Percentiles rank a stretch among this genome's conserved stretches.
Evolutionary conservation across 495 filamentous ascomycete species (phyloP).

Genomic region (Daldinia caldariorum): DNA sequence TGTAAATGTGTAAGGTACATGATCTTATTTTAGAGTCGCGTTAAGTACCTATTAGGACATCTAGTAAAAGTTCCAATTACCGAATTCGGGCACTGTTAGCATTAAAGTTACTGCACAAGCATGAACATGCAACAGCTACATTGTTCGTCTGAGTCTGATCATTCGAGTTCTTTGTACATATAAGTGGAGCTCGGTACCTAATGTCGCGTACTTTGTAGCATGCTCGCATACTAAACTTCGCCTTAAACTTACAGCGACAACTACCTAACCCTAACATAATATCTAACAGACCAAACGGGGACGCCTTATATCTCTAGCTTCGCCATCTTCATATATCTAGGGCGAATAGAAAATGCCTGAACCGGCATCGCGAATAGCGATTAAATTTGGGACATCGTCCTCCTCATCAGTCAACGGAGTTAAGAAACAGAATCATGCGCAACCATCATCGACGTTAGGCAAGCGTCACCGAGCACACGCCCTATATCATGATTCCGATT

Average conservation of each 20-base stretch:
- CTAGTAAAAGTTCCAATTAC: too few relatives aligned
- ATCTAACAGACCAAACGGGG: not conserved
- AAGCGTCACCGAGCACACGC: constrained; percentile 54
- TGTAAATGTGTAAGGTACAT: not conserved
- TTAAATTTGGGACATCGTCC: constrained; percentile 49
- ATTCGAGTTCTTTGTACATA: too few relatives aligned
- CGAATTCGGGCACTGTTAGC: too few relatives aligned
- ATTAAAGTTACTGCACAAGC: too few relatives aligned
- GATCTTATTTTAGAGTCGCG: not conserved
- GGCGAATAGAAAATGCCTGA: constrained; percentile 40
- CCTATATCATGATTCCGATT: constrained; percentile 48
- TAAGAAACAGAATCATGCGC: constrained; percentile 46
- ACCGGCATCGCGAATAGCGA: constrained; percentile 48
- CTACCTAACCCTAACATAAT: not conserved
- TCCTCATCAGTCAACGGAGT: constrained; percentile 35
- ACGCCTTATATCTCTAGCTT: not conserved
- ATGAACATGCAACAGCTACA: too few relatives aligned
- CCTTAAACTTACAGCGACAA: not conserved
- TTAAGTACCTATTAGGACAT: not conserved
- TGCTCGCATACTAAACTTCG: too few relatives aligned
- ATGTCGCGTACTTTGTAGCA: not conserved
- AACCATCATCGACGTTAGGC: constrained; percentile 47
- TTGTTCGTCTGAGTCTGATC: too few relatives aligned
- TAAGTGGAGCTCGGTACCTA: not conserved
- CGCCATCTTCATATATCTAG: not conserved